Evolutionary conservation across 176 grass and related monocot species (phyloP), one percentile per base, ranked within the genome.

Genomic region (Alopecurus myosuroides): DNA sequence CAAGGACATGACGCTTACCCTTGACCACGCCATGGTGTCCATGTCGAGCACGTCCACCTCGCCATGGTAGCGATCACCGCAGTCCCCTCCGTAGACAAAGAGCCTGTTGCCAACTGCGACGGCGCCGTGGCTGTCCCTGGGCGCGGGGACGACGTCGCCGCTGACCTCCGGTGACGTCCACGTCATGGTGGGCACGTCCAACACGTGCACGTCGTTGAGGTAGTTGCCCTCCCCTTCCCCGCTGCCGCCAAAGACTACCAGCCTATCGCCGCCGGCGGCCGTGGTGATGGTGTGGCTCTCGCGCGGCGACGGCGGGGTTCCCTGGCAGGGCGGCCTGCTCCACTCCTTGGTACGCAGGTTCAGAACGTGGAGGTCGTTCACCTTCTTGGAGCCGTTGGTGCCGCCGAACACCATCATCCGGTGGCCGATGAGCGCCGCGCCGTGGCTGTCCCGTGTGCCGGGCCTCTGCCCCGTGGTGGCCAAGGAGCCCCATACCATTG

Each of bases 201-300:
- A 85, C 56, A 96, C 40, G 84, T 96, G 89, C 35, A 99, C 89
- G 76, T 99, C 93, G 84, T 92, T 91, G 61, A 99, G 87, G 90
- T 96, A 96, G 88, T 99, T 99, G 31, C 91, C 90, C 64, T 99
- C 97, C 34, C 93, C 97, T 29, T 99, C 93, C 9, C 97, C 97
- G 9, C 97, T 99, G 2, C 97, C 97, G 15, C 97, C 97, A 61
- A 99, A 99, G 29, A 99, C 89, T 9, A 96, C 89, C 17, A 99
- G 79, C 33, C 86, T 88, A 55, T 90, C 63, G 44, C 89, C 86
- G 5, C 76, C 89, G 11, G 85, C 55, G 8, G 89, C 57, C 20
- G 88, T 85, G 10, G 91, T 99, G 4, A 91, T 86, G 3, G 88
- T 94, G 84, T 99, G 97, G 77, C 97, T 99, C 87, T 99, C 97